Conservation (phyloP, 345 rosid genomes). For the Nephelium lappaceum region DNA sequence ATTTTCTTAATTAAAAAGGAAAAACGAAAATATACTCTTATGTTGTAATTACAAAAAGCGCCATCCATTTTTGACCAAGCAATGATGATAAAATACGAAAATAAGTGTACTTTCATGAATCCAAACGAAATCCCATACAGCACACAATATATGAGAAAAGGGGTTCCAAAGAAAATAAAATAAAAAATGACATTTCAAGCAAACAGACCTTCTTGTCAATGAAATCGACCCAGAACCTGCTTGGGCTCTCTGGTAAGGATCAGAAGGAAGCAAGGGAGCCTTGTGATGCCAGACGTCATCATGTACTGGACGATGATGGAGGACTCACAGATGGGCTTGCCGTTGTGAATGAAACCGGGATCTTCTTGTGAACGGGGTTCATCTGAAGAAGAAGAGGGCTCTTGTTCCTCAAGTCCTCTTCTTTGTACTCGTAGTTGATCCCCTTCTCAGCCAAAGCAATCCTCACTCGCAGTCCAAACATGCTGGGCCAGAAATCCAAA, state of each 20-base stretch:
- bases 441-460: conserved; percentile 34
- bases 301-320: conserved; percentile 11
- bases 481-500: conserved; percentile 39
- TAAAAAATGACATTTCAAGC: neutral
- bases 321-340: conserved; percentile 26
- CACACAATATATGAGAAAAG: too few relatives aligned
- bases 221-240: conserved; percentile 38
- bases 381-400: conserved; percentile 30
- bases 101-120: too few relatives aligned
- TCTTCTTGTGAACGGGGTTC: conserved; percentile 33
- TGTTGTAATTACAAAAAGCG: too few relatives aligned
- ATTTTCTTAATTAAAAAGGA: too few relatives aligned
- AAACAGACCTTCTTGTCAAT: conserved; percentile 34
- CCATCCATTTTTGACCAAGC: too few relatives aligned
- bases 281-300: conserved; percentile 19
- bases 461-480: conserved; percentile 34
- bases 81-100: too few relatives aligned
- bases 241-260: conserved; percentile 29
- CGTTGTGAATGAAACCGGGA: conserved; percentile 8
- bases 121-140: neutral
- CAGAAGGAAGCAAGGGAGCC: conserved; percentile 30
- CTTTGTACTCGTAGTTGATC: conserved; percentile 25
- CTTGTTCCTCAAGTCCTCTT: conserved; percentile 33
- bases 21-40: too few relatives aligned
- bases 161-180: too few relatives aligned